Percentiles rank a stretch among this genome's conserved stretches.
Conservation (phyloP, 352 stramenopile species). For the Phytophthora aleatoria region DNA sequence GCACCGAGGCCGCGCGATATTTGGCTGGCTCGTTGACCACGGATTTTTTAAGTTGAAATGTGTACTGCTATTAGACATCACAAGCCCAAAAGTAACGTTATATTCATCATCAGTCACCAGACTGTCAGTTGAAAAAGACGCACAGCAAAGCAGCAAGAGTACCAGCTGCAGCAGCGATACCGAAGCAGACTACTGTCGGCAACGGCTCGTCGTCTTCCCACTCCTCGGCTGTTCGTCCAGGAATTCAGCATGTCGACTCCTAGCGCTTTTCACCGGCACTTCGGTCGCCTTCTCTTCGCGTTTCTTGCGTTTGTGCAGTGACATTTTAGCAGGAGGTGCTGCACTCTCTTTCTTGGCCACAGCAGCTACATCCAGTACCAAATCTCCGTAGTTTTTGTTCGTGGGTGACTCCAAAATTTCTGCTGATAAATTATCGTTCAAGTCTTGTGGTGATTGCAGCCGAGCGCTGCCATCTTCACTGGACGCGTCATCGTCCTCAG, state of each 20-base stretch:
- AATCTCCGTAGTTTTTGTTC: background rate
- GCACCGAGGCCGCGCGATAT: constrained; percentile 25
- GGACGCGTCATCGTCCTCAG: constrained; percentile 57
- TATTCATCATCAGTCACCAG: no score
- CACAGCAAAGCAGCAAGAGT: constrained; percentile 64
- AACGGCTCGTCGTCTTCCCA: constrained; percentile 35
- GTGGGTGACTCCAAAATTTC: constrained; percentile 7
- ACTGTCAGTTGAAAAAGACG: constrained; percentile 58
- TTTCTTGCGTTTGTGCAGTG: constrained; percentile 47
- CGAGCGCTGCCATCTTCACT: constrained; percentile 32
- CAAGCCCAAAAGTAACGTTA: no score
- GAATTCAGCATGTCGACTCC: background rate
- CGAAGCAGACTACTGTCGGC: constrained; percentile 48
- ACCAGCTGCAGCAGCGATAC: constrained; percentile 59
- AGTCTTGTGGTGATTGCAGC: constrained; percentile 4
- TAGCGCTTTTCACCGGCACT: constrained; percentile 16
- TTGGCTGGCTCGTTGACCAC: constrained; percentile 31
- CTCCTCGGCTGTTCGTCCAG: constrained; percentile 9
- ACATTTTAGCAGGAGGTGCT: background rate
- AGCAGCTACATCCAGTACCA: no score
- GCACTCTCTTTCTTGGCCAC: background rate
- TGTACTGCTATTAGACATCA: constrained; percentile 17
- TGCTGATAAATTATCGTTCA: constrained; percentile 16
- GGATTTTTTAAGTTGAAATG: constrained; percentile 31
- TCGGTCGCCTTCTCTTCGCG: constrained; percentile 32